Conservation (phyloP, 2,329 filamentous ascomycete species). For the Alternaria panax region DNA sequence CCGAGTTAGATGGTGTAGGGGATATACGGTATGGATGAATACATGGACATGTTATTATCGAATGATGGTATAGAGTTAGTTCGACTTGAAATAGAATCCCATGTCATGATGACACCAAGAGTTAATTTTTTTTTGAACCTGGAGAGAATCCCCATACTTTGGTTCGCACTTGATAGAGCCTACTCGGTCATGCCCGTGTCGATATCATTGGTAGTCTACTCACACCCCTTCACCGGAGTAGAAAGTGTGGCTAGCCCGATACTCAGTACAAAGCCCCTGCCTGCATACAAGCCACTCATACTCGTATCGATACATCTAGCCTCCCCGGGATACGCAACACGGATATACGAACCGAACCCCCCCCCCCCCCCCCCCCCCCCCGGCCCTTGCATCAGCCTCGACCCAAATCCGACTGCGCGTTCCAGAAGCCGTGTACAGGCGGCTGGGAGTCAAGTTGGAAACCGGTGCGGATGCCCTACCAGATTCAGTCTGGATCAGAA, state of each 20-base stretch:
- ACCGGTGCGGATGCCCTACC: not conserved
- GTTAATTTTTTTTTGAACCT: too few species aligned
- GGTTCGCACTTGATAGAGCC: too few species aligned
- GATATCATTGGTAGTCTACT: too few species aligned
- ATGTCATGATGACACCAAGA: not conserved
- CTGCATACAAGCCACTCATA: too few species aligned
- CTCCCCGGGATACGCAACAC: too few species aligned
- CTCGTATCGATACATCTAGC: too few species aligned
- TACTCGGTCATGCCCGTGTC: too few species aligned
- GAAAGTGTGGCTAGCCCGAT: too few species aligned
- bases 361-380: too few species aligned
- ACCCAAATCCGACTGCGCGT: not conserved
- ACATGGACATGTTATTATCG: not conserved
- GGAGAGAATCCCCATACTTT: too few species aligned
- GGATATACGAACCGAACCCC: not conserved
- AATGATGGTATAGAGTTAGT: not conserved
- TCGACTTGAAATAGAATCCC: not conserved
- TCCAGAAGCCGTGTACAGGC: not conserved
- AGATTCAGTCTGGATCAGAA: not conserved
- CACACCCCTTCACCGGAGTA: too few species aligned
- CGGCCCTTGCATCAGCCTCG: not conserved
- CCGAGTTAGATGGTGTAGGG: slow-evolving; percentile 19
- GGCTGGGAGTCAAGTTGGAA: not conserved
- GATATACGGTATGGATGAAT: not conserved
- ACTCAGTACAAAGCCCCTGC: not conserved